Percentiles rank a stretch among this genome's conserved stretches.
phyloP scores from a whole-genome alignment of 192 early-diverging fungal species.

The Rhizoclosmatium sp. region DNA sequence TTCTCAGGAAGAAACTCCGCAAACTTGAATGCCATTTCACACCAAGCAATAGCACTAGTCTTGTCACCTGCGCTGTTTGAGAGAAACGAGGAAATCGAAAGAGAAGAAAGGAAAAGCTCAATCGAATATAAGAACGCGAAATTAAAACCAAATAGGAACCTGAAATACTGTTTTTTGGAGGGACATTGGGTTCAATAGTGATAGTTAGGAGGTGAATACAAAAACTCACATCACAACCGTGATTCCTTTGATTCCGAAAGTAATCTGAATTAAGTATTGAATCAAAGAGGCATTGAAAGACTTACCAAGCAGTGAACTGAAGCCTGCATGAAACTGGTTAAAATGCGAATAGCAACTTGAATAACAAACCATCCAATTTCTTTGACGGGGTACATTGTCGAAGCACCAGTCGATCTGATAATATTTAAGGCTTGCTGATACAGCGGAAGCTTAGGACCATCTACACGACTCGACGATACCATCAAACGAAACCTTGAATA shows the following conservation, averaged over 20 bases:
- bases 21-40: conserved; percentile 33
- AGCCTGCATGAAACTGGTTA: conserved; percentile 7
- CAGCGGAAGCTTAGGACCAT: conserved; percentile 11
- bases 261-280: background rate
- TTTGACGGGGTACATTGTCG: conserved; percentile 4
- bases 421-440: conserved; percentile 26
- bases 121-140: background rate
- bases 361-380: conserved; percentile 23
- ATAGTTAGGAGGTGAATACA: background rate
- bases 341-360: background rate
- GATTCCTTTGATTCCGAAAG: conserved; percentile 16
- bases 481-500: conserved; percentile 31
- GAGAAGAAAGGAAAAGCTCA: background rate
- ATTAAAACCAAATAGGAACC: background rate
- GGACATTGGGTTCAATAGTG: background rate
- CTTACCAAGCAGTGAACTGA: conserved; percentile 28
- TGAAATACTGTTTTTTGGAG: background rate
- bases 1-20: conserved; percentile 7
- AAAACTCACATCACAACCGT: conserved; percentile 34
- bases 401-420: conserved; percentile 15
- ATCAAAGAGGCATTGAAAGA: background rate
- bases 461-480: conserved; percentile 20
- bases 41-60: conserved; percentile 26
- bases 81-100: background rate
- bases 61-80: conserved; percentile 22